A percentile compares a stretch with the other conserved stretches of the same genome.
Conservation (phyloP, 176 grass and related monocot species). For the maize (Zea mays) region DNA sequence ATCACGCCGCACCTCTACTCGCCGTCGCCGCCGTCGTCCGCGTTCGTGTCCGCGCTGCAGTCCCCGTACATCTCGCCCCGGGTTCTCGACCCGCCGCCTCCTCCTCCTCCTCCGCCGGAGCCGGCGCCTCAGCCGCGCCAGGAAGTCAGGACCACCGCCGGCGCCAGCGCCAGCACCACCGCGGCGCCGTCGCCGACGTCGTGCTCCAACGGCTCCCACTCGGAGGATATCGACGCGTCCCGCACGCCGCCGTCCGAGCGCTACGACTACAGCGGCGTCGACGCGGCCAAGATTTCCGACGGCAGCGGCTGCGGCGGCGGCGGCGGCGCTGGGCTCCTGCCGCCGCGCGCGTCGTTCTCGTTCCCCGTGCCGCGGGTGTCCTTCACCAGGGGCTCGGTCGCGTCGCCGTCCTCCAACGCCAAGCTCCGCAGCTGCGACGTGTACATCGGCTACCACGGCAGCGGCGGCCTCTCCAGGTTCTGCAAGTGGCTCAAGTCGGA, state of each 20-base stretch:
- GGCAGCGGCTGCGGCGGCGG: slow-evolving; percentile 17
- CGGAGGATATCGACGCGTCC: slow-evolving; percentile 77
- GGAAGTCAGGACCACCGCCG: slow-evolving; percentile 22
- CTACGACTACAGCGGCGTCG: slow-evolving; percentile 65
- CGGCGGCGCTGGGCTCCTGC: neutral
- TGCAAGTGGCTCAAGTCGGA: slow-evolving; percentile 96
- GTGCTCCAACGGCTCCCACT: slow-evolving; percentile 64
- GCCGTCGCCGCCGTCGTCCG: slow-evolving; percentile 87
- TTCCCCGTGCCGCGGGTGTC: slow-evolving; percentile 91
- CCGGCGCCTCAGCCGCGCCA: slow-evolving; percentile 29
- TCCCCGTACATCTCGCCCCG: slow-evolving; percentile 97
- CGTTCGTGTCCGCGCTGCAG: slow-evolving; percentile 93
- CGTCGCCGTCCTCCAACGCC: slow-evolving; percentile 80
- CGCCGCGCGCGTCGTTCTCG: slow-evolving; percentile 79
- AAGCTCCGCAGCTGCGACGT: slow-evolving; percentile 93
- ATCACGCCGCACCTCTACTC: slow-evolving; percentile 88
- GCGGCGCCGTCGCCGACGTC: slow-evolving; percentile 58
- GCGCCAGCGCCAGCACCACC: slow-evolving; percentile 42
- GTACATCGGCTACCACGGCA: slow-evolving; percentile 93
- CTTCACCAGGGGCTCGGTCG: slow-evolving; percentile 64
- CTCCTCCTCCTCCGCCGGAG: neutral
- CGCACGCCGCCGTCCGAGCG: slow-evolving; percentile 81
- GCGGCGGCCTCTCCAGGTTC: slow-evolving; percentile 76
- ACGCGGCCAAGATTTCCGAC: slow-evolving; percentile 78
- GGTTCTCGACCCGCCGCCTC: slow-evolving; percentile 47